phyloP scores from a whole-genome alignment of 768 basidiomycete species.

The Chlorophyllum brunneum region DNA sequence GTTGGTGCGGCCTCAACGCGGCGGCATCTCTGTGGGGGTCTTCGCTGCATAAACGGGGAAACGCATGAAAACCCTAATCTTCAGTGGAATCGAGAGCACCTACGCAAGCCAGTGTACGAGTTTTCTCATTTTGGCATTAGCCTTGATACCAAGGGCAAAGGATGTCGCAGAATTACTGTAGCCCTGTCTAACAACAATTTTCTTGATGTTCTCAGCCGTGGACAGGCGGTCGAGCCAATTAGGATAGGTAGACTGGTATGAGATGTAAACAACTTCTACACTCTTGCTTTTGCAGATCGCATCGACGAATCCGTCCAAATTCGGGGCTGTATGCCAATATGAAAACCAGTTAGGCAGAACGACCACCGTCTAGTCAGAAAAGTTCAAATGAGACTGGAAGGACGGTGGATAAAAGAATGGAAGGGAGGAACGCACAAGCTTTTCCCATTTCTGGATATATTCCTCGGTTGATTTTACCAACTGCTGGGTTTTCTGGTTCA shows the following conservation, averaged over 20 bases:
- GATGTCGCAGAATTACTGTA: neutral
- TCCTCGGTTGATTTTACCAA: neutral
- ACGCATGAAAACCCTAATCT: no score
- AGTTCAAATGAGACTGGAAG: neutral
- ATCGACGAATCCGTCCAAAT: neutral
- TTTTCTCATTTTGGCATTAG: neutral
- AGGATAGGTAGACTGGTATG: neutral
- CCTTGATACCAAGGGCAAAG: neutral
- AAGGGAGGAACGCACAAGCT: neutral
- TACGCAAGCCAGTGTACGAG: neutral
- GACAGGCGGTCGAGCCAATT: neutral
- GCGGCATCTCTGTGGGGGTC: no score
- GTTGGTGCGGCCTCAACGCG: no score
- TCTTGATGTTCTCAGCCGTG: neutral
- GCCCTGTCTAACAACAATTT: neutral
- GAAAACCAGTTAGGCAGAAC: neutral
- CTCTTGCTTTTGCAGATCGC: neutral
- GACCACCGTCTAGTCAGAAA: neutral
- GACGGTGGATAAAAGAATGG: neutral
- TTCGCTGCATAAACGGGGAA: no score
- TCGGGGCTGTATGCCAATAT: neutral
- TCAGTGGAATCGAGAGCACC: no score
- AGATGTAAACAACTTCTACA: neutral
- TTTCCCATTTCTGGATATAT: conserved; percentile 3
- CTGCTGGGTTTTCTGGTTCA: conserved; percentile 1